Evolutionary conservation across 768 basidiomycete genomes (phyloP).

Genomic region (Termitomyces sp.): DNA sequence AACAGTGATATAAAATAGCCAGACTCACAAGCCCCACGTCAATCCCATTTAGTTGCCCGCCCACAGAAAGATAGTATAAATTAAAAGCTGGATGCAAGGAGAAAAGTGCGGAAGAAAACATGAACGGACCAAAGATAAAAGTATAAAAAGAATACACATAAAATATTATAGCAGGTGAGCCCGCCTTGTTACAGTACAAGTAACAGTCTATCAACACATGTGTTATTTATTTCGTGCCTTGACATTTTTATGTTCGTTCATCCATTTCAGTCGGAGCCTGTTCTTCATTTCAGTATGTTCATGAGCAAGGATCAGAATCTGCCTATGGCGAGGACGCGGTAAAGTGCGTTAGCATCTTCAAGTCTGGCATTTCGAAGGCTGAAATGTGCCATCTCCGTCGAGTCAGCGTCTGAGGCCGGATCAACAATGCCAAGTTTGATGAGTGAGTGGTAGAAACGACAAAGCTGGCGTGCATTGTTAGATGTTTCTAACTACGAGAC

Average conservation of each 20-base stretch:
- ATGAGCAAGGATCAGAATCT: slow-evolving; percentile 26
- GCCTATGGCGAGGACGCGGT: slow-evolving; percentile 53
- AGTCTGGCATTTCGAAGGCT: slow-evolving; percentile 66
- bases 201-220: slow-evolving; percentile 10
- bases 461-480: slow-evolving; percentile 43
- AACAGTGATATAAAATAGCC: neutral
- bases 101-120: neutral
- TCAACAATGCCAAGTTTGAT: slow-evolving; percentile 66
- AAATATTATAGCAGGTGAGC: slow-evolving; percentile 13
- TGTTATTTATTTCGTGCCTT: slow-evolving; percentile 8
- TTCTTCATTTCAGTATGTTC: neutral
- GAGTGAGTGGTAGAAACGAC: slow-evolving; percentile 70
- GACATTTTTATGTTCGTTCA: slow-evolving; percentile 3
- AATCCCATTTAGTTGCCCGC: neutral
- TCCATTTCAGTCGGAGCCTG: neutral
- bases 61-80: neutral
- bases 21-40: neutral
- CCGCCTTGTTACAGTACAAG: slow-evolving; percentile 1
- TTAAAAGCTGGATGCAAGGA: neutral
- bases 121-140: neutral
- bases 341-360: slow-evolving; percentile 73
- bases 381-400: slow-evolving; percentile 76
- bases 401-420: slow-evolving; percentile 57
- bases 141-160: slow-evolving; percentile 10
- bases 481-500: neutral